Evolutionary conservation across 768 basidiomycete genomes (phyloP).

Genomic region (Psilocybe subaeruginosa): DNA sequence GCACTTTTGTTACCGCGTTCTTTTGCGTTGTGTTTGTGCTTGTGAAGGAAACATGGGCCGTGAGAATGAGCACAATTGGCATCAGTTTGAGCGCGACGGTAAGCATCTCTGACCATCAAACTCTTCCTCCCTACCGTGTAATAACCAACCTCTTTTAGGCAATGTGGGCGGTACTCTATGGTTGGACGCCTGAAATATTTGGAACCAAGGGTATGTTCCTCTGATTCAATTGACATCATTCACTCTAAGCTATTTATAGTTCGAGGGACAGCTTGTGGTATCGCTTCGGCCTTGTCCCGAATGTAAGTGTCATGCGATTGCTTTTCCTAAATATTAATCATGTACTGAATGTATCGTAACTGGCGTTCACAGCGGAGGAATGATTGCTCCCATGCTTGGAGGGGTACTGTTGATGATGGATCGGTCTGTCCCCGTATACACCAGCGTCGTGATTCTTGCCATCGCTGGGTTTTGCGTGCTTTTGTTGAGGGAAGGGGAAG

Average conservation of each 20-base stretch:
- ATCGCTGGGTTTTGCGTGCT: slow-evolving; percentile 67
- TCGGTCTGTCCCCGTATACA: slow-evolving; percentile 75
- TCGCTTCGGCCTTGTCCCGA: slow-evolving; percentile 84
- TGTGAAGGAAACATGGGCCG: slow-evolving; percentile 57
- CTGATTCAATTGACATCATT: neutral
- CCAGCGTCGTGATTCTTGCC: slow-evolving; percentile 67
- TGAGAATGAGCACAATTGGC: slow-evolving; percentile 72
- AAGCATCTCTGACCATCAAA: slow-evolving; percentile 14
- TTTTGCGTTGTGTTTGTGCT: slow-evolving; percentile 74
- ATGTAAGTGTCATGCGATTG: slow-evolving; percentile 51
- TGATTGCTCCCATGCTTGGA: slow-evolving; percentile 84
- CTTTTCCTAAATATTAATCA: neutral
- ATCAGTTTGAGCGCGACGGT: slow-evolving; percentile 80
- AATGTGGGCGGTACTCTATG: slow-evolving; percentile 90
- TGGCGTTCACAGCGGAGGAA: slow-evolving; percentile 65
- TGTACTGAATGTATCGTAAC: slow-evolving; percentile 5
- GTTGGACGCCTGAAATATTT: slow-evolving; percentile 90
- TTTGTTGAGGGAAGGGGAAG: slow-evolving; percentile 54
- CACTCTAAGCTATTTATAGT: slow-evolving; percentile 40
- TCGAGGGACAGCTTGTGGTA: slow-evolving; percentile 86
- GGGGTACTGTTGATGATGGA: slow-evolving; percentile 71
- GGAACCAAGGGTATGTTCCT: slow-evolving; percentile 64
- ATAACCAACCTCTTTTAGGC: slow-evolving; percentile 40
- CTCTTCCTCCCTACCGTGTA: neutral
- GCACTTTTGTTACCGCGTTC: slow-evolving; percentile 74